Base-by-base conservation (phyloP, 2,329 filamentous ascomycete species). In the Monilinia fructigena region DNA sequence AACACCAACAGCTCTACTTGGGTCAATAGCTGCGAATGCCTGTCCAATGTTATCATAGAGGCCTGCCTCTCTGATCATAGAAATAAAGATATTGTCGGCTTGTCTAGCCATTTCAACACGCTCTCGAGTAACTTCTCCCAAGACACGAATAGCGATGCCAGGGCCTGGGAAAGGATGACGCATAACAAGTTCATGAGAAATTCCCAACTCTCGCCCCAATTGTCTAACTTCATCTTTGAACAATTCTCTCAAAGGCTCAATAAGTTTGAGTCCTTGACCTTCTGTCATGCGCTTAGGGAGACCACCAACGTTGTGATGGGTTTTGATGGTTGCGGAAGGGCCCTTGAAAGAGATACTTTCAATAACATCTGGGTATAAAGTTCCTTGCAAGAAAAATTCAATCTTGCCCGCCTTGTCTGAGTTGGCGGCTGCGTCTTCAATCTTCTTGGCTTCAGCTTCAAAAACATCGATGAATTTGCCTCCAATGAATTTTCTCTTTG, bases 401-500 rank as follows among this genome's bases (percentile, higher is more conserved):
- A 97, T 89, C 73, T 89, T 88, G 45, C 90, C 91, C n/a, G 87
- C 87, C 64, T 83, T 82, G 1, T 82, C 78, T 0, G 89, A 88
- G 74, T 89, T 82, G 69, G 87, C 85, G 0, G 90, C 90, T 38
- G 83, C 86, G 65, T 85, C 85, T 70, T 92, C 91, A 58, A 96
- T 93, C 72, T 86, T 82, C 73, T 85, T 84, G 35, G 91, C 93
- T 76, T 93, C 89, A 67, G 88, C 82, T 77, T 97, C 89, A 78
- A 97, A 97, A 38, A 96, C 80, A 72, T 93, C 89, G 70, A 93
- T 92, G 77, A 93, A 91, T 28, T 82, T 83, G 69, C 83, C 85
- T 66, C 93, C 93, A 69, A 97, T 97, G 73, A 97, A 88, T 80
- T 96, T 97, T 65, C 93, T 85, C 83, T 97, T 97, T 76, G 85